Conservation (phyloP, 306 rosid genomes). For the Acacia acuminata region DNA sequence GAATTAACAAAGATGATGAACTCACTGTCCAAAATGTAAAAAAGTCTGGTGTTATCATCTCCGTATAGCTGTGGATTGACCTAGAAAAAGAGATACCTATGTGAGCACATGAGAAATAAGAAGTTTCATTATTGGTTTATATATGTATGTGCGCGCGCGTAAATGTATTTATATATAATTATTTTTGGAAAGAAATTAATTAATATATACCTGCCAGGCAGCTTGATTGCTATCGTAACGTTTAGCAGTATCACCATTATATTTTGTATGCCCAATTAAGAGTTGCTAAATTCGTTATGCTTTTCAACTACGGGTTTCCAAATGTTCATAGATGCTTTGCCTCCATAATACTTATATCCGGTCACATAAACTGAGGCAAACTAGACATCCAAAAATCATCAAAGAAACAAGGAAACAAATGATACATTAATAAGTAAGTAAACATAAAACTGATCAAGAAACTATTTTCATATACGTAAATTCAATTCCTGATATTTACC, state of each 20-base stretch:
- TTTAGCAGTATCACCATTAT: slow-evolving; percentile 45
- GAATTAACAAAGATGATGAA: not conserved
- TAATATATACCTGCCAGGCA: slow-evolving; percentile 57
- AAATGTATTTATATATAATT: no score
- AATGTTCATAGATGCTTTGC: slow-evolving; percentile 55
- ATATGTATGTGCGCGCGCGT: no score
- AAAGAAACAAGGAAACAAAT: slow-evolving; percentile 13
- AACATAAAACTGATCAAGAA: not conserved
- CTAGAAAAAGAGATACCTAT: no score
- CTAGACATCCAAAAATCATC: slow-evolving; percentile 38
- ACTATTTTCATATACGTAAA: not conserved
- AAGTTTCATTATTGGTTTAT: not conserved
- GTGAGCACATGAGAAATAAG: not conserved
- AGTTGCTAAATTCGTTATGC: slow-evolving; percentile 46
- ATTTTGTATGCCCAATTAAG: slow-evolving; percentile 52
- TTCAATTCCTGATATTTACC: slow-evolving; percentile 17
- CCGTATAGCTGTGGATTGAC: no score
- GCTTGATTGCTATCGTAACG: slow-evolving; percentile 56
- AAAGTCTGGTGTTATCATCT: slow-evolving; percentile 44
- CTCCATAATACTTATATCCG: slow-evolving; percentile 49
- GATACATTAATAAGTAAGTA: slow-evolving; percentile 22
- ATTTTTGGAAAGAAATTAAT: not conserved
- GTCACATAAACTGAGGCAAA: slow-evolving; percentile 53
- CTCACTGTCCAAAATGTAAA: slow-evolving; percentile 22
- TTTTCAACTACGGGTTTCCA: slow-evolving; percentile 54